A percentile compares a stretch with the other conserved stretches of the same genome.
Conservation (phyloP, 805 yeast genomes). For the Yamadazyma nakazawae region DNA sequence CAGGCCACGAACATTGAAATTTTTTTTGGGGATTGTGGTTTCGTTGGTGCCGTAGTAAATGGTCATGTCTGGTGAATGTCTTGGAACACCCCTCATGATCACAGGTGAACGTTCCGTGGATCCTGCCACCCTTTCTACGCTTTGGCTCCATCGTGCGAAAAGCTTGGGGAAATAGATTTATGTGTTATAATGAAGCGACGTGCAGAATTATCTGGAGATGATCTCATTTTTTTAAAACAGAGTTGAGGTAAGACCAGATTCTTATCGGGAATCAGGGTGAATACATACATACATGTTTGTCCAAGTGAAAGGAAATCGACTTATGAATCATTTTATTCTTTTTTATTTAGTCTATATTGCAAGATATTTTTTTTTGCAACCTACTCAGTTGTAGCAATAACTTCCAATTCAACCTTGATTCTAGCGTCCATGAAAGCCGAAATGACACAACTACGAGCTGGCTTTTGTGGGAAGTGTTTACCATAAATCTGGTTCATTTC, state of each 20-base stretch:
- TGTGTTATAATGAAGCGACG: background rate
- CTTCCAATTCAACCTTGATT: constrained; percentile 52
- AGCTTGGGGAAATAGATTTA: background rate
- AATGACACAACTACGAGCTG: constrained; percentile 53
- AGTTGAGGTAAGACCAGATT: too few species aligned
- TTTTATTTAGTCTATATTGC: background rate
- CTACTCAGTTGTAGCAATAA: constrained; percentile 37
- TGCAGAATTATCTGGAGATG: too few species aligned
- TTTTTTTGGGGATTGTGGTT: constrained; percentile 39
- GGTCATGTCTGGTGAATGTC: constrained; percentile 55
- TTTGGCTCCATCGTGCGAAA: constrained; percentile 1
- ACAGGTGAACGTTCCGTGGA: constrained; percentile 28
- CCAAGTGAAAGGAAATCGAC: too few species aligned
- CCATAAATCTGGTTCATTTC: constrained; percentile 46
- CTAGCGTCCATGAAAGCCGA: constrained; percentile 49
- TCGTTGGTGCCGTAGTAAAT: constrained; percentile 57
- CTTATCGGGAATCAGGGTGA: too few species aligned
- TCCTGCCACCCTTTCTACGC: constrained; percentile 17
- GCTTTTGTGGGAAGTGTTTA: constrained; percentile 44
- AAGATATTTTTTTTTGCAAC: background rate
- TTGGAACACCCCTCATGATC: constrained; percentile 48
- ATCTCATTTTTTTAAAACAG: too few species aligned
- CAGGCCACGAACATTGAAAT: constrained; percentile 17
- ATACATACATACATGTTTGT: too few species aligned
- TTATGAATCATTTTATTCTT: too few species aligned